A percentile compares a stretch with the other conserved stretches of the same genome.
phyloP scores from a whole-genome alignment of 768 basidiomycete genomes.

The Tulasnella sp. region DNA sequence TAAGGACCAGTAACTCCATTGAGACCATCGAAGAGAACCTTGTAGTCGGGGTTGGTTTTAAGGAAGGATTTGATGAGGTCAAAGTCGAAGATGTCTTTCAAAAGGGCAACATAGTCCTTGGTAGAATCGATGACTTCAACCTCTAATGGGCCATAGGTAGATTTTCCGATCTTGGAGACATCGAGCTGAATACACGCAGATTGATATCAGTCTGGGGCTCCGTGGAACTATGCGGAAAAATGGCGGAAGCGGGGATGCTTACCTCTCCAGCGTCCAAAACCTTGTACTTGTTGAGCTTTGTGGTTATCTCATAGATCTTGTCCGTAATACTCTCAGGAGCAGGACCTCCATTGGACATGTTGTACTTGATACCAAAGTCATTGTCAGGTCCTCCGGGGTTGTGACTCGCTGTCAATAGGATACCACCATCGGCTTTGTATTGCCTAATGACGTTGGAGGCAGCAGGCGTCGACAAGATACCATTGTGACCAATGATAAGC shows the following conservation, averaged over 20 bases:
- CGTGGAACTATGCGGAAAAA: background rate
- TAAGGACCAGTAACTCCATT: constrained; percentile 97
- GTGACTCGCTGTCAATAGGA: constrained; percentile 91
- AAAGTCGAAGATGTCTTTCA: constrained; percentile 91
- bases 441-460: constrained; percentile 92
- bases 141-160: constrained; percentile 65
- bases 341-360: constrained; percentile 92
- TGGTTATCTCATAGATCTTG: constrained; percentile 85
- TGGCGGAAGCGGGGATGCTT: constrained; percentile 24
- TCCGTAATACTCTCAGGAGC: constrained; percentile 95
- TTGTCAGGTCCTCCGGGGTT: constrained; percentile 97
- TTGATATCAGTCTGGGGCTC: background rate
- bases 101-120: constrained; percentile 67
- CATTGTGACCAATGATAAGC: constrained; percentile 83
- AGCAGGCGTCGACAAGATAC: constrained; percentile 92
- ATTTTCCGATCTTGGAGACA: constrained; percentile 67
- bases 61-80: constrained; percentile 83
- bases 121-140: constrained; percentile 94
- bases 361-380: constrained; percentile 99
- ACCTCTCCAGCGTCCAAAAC: constrained; percentile 64
- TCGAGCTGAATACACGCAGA: constrained; percentile 42
- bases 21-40: constrained; percentile 88
- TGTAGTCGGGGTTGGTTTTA: constrained; percentile 52
- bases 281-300: constrained; percentile 76
- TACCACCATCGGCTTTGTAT: constrained; percentile 93